A percentile compares a stretch with the other conserved stretches of the same genome.
Conservation (phyloP, 1,284 basidiomycete species). For the Trichosporon sp. region DNA sequence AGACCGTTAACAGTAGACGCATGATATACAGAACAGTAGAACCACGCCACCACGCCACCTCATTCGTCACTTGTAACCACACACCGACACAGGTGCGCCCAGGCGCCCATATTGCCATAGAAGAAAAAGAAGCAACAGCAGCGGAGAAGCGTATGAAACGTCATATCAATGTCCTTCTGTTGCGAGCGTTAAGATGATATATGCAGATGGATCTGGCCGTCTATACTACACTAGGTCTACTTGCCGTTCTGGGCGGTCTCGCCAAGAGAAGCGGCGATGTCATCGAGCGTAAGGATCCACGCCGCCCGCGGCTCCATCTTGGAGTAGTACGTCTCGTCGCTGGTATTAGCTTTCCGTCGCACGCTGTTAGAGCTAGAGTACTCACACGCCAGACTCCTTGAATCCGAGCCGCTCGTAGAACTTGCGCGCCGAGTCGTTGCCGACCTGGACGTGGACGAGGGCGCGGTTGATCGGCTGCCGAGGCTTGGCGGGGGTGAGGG, state of each 20-base stretch:
- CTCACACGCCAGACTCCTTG: conserved; percentile 50
- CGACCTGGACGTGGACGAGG: conserved; percentile 51
- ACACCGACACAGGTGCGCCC: neutral
- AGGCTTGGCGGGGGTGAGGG: conserved; percentile 39
- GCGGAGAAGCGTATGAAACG: neutral
- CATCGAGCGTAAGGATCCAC: conserved; percentile 51
- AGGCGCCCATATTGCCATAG: neutral
- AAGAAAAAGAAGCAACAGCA: neutral
- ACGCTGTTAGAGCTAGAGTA: conserved; percentile 12
- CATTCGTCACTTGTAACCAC: neutral
- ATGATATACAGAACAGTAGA: conserved; percentile 15
- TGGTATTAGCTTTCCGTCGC: conserved; percentile 27
- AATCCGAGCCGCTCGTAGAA: conserved; percentile 56
- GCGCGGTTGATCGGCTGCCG: conserved; percentile 48
- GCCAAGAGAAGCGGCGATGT: conserved; percentile 44
- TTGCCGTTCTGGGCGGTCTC: conserved; percentile 27
- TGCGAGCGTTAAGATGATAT: neutral
- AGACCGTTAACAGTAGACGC: neutral
- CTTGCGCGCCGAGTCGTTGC: conserved; percentile 51
- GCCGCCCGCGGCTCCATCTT: conserved; percentile 53
- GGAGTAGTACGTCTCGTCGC: conserved; percentile 51
- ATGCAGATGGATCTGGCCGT: neutral
- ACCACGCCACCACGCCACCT: conserved; percentile 6
- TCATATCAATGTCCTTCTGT: neutral
- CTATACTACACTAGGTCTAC: conserved; percentile 12